phyloP scores from a whole-genome alignment of 192 early-diverging fungal genomes.

The Mortierella alpina region DNA sequence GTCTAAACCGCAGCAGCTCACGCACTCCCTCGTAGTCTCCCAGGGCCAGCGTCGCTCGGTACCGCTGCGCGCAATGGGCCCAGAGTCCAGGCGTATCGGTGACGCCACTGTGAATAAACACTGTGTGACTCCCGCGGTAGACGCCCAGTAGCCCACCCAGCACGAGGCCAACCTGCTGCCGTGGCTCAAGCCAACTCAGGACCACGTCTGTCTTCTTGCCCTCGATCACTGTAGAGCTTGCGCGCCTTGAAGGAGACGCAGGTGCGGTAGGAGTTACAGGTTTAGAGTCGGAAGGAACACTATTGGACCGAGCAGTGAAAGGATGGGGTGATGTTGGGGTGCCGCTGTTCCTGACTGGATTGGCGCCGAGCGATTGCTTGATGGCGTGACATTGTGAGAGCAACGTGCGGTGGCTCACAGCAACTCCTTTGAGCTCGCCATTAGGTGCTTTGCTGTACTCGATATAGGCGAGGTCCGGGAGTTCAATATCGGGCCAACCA shows the following conservation, averaged over 20 bases:
- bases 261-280: conserved; percentile 39
- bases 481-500: conserved; percentile 60
- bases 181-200: conserved; percentile 79
- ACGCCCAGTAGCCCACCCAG: conserved; percentile 73
- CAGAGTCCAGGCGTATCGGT: conserved; percentile 76
- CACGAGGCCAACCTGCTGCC: conserved; percentile 84
- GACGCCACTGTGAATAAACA: conserved; percentile 72
- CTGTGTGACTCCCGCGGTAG: conserved; percentile 75
- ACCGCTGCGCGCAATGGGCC: conserved; percentile 74
- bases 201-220: conserved; percentile 61
- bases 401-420: conserved; percentile 79
- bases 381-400: conserved; percentile 74
- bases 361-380: conserved; percentile 52
- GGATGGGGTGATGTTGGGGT: conserved; percentile 20
- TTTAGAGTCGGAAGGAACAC: conserved; percentile 16
- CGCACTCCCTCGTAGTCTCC: conserved; percentile 78
- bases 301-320: conserved; percentile 23
- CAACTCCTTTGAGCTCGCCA: conserved; percentile 87
- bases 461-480: conserved; percentile 82
- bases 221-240: conserved; percentile 23
- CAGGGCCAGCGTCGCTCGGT: conserved; percentile 74
- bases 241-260: conserved; percentile 16
- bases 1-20: conserved; percentile 65
- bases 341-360: conserved; percentile 24
- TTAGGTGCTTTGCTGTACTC: conserved; percentile 87